Base-by-base conservation (phyloP, 2,329 filamentous ascomycete genomes). In the Colletotrichum kahawae region DNA sequence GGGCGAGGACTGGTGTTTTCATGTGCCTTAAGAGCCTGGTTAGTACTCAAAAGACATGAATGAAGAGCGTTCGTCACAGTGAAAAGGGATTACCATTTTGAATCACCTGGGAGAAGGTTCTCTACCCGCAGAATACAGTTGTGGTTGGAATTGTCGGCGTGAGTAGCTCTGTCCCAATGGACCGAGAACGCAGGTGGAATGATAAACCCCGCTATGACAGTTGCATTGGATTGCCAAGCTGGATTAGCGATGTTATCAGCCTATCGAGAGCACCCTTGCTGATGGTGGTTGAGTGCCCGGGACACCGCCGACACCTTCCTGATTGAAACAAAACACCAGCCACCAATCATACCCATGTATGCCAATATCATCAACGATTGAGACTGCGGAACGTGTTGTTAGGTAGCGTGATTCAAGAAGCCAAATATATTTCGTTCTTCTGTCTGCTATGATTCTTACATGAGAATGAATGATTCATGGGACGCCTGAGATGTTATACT, bases 1-100 rank as follows among this genome's bases (percentile, higher is more conserved):
- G 96, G 96, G 2, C 8, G n/a, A 13, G 21, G 7, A 18, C 12
- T 12, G 5, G 8, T 9, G 5, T 4, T 9, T 13, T 31, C 27
- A 13, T 48, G n/a, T 6, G 43, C 43, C 43, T 48, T 48, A 4
- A 21, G n/a, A 21, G 5, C 12, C 10, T 7, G 10, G n/a, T 48
- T 21, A 48, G 9, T 21, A n/a, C n/a, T 48, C 10, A 48, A n/a
- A 7, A n/a, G 18, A 21, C 43, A 21, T 33, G 12, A 12, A 48
- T 21, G 2, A 6, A 48, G 43, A 48, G 38, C 18, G 18, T 43
- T 18, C 18, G 18, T 18, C 8, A 43, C 38, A 10, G 38, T n/a
- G 18, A 18, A 43, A 9, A 29, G 13, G 10, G 27, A 18, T 60
- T 33, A 60, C 57, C 57, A 60, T 60, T 34, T 13, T 34, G 29